phyloP scores from a whole-genome alignment of 2,329 filamentous ascomycete genomes.

The Colletotrichum gigasporum region DNA sequence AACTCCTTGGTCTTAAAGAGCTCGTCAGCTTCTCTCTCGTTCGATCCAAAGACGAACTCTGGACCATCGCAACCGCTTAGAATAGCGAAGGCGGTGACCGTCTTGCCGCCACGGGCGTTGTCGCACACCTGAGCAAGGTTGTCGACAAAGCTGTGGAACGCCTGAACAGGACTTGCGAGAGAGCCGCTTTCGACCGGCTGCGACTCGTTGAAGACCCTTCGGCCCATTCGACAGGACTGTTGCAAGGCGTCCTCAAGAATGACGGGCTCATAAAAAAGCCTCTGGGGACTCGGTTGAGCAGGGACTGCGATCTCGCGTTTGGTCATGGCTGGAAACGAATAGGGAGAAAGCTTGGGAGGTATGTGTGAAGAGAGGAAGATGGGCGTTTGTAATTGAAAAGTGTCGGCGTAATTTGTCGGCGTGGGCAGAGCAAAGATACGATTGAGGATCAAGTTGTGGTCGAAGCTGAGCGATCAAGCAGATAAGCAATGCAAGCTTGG shows the following conservation, averaged over 20 bases:
- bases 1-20: background rate
- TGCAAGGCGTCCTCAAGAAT: conserved; percentile 39
- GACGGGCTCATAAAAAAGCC: conserved; percentile 41
- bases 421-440: too few species aligned
- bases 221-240: conserved; percentile 16
- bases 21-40: conserved; percentile 28
- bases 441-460: too few species aligned
- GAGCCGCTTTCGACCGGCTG: conserved; percentile 9
- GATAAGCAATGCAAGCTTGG: too few species aligned
- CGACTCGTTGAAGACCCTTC: background rate
- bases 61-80: conserved; percentile 38
- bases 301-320: background rate
- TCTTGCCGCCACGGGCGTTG: conserved; percentile 37
- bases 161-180: conserved; percentile 31
- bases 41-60: conserved; percentile 42
- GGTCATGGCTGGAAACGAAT: background rate
- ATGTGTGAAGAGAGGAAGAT: too few species aligned
- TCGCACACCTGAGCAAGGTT: conserved; percentile 43
- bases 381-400: too few species aligned
- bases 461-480: too few species aligned
- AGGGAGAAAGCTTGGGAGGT: too few species aligned
- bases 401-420: too few species aligned
- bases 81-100: conserved; percentile 41
- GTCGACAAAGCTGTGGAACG: conserved; percentile 40
- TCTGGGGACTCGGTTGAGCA: background rate